These are phyloP conservation scores for Tricholoma flavovirens DNA, from an alignment of 768 basidiomycete genomes.

Conservation along the genomic window DNA sequence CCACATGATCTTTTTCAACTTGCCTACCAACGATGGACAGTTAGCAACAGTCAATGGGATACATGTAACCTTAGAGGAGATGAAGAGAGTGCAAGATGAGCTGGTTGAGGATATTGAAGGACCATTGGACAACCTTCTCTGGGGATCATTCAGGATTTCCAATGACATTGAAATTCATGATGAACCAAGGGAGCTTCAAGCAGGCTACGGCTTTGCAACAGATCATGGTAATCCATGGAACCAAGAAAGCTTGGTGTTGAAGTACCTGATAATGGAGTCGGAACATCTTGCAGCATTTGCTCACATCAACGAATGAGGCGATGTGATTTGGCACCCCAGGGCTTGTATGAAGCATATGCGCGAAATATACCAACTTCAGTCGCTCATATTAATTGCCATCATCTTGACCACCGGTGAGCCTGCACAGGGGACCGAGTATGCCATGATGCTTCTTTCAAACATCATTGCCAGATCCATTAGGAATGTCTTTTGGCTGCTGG, in stretches of 20 bases:
- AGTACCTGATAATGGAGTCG: not conserved
- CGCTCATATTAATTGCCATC: not conserved
- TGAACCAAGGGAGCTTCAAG: not conserved
- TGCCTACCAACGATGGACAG: not conserved
- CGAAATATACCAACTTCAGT: not conserved
- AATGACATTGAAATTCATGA: not conserved
- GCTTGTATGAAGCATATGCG: constrained; percentile 6
- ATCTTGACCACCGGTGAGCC: constrained; percentile 6
- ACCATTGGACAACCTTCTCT: not conserved
- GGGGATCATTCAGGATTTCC: not conserved
- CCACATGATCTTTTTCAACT: not conserved
- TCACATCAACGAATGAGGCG: not conserved
- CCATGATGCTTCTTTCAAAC: not conserved
- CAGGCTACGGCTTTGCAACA: not conserved
- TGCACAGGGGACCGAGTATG: constrained; percentile 11
- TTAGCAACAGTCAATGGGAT: not conserved
- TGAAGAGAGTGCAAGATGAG: not conserved
- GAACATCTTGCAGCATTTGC: not conserved
- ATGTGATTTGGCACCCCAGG: constrained; percentile 4
- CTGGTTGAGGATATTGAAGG: not conserved
- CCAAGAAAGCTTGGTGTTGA: not conserved
- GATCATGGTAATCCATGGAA: not conserved
- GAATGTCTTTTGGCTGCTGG: constrained; percentile 9
- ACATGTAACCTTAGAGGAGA: not conserved
- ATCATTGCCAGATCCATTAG: constrained; percentile 10